A percentile compares a stretch with the other conserved stretches of the same genome.
phyloP scores from a whole-genome alignment of 176 grass and related monocot species.

The Juncus effusus region DNA sequence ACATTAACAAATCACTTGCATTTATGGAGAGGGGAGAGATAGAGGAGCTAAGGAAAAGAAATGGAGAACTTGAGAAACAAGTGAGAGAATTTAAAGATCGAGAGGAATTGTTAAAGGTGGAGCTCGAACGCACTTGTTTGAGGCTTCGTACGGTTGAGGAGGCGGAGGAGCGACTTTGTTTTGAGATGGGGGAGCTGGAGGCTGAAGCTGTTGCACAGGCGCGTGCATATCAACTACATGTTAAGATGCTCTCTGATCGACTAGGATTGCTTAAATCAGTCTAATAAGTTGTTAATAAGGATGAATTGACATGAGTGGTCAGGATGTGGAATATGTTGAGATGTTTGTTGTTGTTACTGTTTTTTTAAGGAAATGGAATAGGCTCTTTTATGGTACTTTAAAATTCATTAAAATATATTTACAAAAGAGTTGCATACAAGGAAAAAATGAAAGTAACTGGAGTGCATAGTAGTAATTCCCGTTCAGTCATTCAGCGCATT shows the following conservation, averaged over 20 bases:
- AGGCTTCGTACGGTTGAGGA: constrained; percentile 52
- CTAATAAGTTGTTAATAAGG: neutral
- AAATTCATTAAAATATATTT: too few species aligned
- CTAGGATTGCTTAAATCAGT: constrained; percentile 33
- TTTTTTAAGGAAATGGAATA: too few species aligned
- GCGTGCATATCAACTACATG: constrained; percentile 39
- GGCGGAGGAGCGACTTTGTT: constrained; percentile 72
- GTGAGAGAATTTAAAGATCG: constrained; percentile 37
- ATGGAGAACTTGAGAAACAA: constrained; percentile 56
- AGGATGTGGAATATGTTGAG: too few species aligned
- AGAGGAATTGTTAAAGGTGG: constrained; percentile 45
- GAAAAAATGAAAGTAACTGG: too few species aligned
- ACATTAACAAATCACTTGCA: too few species aligned
- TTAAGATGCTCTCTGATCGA: constrained; percentile 54
- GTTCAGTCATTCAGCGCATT: too few species aligned
- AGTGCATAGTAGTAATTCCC: too few species aligned
- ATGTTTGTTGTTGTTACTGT: too few species aligned
- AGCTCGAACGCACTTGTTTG: constrained; percentile 57
- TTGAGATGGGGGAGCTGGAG: constrained; percentile 73
- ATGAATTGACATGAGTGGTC: too few species aligned
- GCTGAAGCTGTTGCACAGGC: constrained; percentile 53
- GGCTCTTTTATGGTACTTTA: too few species aligned
- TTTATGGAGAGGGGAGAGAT: constrained; percentile 18
- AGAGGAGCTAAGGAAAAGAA: constrained; percentile 44
- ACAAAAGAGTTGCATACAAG: too few species aligned